phyloP scores from a whole-genome alignment of 2,329 filamentous ascomycete genomes.

The Colletotrichum orchidophilum region DNA sequence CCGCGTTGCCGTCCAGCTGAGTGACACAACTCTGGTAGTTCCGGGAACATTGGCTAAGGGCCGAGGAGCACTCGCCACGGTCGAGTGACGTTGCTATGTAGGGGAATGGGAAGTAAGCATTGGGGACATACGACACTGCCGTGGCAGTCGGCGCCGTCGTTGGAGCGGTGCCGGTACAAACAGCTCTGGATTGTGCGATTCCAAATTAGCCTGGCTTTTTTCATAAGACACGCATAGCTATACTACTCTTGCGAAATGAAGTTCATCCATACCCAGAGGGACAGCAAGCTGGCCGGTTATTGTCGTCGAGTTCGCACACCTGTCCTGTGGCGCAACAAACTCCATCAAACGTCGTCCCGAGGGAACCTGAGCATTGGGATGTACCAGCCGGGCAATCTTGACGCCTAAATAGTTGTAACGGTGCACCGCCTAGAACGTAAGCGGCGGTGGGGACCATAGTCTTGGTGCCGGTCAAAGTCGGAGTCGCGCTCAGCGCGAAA shows the following conservation, averaged over 20 bases:
- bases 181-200: constrained; percentile 48
- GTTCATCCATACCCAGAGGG: constrained; percentile 54
- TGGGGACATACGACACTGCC: constrained; percentile 62
- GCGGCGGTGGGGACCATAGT: not conserved
- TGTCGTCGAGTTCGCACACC: constrained; percentile 58
- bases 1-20: constrained; percentile 52
- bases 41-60: constrained; percentile 59
- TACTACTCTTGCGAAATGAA: not conserved
- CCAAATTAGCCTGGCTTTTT: not conserved
- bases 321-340: constrained; percentile 63
- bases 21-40: constrained; percentile 65
- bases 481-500: constrained; percentile 1
- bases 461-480: constrained; percentile 12
- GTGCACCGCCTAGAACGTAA: constrained; percentile 2
- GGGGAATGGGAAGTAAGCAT: constrained; percentile 69
- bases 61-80: constrained; percentile 60
- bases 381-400: constrained; percentile 57
- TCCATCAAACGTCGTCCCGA: constrained; percentile 56
- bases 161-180: constrained; percentile 66
- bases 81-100: constrained; percentile 65
- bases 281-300: constrained; percentile 62
- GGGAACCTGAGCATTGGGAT: constrained; percentile 58
- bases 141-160: constrained; percentile 49
- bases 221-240: not conserved
- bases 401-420: constrained; percentile 23